Evolutionary conservation across 768 basidiomycete genomes (phyloP).

Genomic region (Phylloporus rhodoxanthus): DNA sequence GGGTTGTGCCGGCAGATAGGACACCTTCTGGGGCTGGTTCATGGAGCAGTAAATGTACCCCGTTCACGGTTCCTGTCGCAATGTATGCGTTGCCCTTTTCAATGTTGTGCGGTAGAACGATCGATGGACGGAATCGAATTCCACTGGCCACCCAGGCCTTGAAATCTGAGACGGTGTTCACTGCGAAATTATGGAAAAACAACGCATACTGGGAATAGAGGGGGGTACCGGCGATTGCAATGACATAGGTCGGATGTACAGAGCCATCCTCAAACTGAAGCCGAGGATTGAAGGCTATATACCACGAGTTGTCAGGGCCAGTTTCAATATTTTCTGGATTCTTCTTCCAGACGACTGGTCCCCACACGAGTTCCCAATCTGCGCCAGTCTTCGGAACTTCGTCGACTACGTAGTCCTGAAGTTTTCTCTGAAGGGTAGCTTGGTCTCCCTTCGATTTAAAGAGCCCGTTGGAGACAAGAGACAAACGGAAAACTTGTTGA

Average conservation of each 20-base stretch:
- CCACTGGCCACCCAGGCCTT: not conserved
- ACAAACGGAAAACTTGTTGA: constrained; percentile 6
- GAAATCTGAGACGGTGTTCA: constrained; percentile 5
- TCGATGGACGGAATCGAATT: not conserved
- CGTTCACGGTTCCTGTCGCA: not conserved
- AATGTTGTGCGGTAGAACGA: not conserved
- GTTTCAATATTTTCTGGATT: not conserved
- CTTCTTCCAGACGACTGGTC: constrained; percentile 6
- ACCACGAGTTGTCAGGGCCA: constrained; percentile 7
- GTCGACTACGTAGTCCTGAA: not conserved
- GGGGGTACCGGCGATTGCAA: constrained; percentile 8
- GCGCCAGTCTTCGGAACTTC: not conserved
- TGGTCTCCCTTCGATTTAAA: not conserved
- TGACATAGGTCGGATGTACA: constrained; percentile 1
- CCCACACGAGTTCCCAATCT: constrained; percentile 5
- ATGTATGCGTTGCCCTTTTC: not conserved
- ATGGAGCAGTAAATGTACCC: not conserved
- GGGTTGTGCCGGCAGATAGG: not conserved
- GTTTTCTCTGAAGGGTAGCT: constrained; percentile 1
- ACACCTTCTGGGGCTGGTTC: not conserved
- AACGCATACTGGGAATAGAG: not conserved
- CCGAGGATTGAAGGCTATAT: not conserved
- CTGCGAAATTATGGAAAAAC: not conserved
- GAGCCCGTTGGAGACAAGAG: not conserved
- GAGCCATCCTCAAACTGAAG: not conserved